A percentile compares a stretch with the other conserved stretches of the same genome.
phyloP scores from a whole-genome alignment of 305 asterid species.

The Rubia balearica region DNA sequence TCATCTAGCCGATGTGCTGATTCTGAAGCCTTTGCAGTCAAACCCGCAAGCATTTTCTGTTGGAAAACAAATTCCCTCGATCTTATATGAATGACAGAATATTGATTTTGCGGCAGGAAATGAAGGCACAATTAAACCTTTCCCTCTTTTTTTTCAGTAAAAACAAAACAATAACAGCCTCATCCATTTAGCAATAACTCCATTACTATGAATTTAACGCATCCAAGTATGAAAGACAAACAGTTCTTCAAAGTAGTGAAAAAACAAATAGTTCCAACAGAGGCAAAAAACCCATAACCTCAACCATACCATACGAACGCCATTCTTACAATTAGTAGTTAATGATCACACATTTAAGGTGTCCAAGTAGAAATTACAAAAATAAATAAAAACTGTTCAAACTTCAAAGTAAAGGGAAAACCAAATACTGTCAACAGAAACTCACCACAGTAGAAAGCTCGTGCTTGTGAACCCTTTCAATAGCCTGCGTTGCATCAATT shows the following conservation, averaged over 20 bases:
- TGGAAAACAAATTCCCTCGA: conserved; percentile 14
- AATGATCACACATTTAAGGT: not conserved
- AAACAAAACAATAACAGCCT: not conserved
- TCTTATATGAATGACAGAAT: not conserved
- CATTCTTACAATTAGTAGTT: not conserved
- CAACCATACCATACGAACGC: not conserved
- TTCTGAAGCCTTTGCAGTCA: conserved; percentile 27
- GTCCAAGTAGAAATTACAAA: not conserved
- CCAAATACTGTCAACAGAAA: conserved; percentile 8
- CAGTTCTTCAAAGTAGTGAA: not conserved
- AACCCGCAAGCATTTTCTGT: conserved; percentile 21
- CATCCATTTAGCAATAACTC: not conserved
- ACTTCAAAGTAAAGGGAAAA: not conserved
- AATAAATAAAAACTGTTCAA: not conserved
- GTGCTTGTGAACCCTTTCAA: conserved; percentile 12
- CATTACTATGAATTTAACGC: not conserved
- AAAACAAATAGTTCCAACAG: not conserved
- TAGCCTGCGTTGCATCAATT: conserved; percentile 11
- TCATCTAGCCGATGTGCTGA: conserved; percentile 33
- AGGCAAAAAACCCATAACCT: too few relatives aligned
- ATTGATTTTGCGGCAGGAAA: not conserved
- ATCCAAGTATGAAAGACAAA: not conserved
- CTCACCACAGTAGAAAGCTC: conserved; percentile 22
- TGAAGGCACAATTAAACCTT: not conserved
- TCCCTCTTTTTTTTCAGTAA: not conserved